Conservation (phyloP, 768 basidiomycete species). For the Pulveroboletus sp. region DNA sequence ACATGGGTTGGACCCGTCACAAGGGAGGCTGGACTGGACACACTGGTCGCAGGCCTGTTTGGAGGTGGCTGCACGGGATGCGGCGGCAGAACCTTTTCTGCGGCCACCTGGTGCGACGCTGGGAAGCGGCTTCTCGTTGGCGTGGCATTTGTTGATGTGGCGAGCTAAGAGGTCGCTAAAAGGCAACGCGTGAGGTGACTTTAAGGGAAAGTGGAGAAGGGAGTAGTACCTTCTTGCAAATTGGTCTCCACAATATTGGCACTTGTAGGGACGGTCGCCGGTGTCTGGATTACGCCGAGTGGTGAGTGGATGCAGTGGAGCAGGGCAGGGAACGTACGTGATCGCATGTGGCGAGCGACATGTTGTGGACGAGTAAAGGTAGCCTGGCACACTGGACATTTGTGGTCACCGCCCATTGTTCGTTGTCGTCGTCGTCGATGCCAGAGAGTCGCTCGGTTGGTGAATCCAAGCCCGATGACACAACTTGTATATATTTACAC, state of each 20-base stretch:
- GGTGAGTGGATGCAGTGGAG: constrained; percentile 8
- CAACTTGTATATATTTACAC: constrained; percentile 38
- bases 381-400: constrained; percentile 83
- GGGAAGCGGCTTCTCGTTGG: constrained; percentile 57
- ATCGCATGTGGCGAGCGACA: constrained; percentile 88
- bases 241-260: constrained; percentile 84
- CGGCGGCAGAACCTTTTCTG: constrained; percentile 65
- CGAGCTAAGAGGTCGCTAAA: constrained; percentile 78
- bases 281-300: constrained; percentile 52
- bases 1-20: constrained; percentile 79
- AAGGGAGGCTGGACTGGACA: constrained; percentile 69
- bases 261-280: constrained; percentile 88
- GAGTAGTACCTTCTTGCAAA: constrained; percentile 72
- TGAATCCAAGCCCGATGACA: constrained; percentile 32
- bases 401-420: constrained; percentile 77
- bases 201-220: constrained; percentile 6
- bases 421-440: constrained; percentile 13
- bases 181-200: constrained; percentile 4
- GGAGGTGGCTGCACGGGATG: constrained; percentile 71
- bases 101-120: constrained; percentile 38
- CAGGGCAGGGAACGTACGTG: constrained; percentile 55
- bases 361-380: constrained; percentile 89
- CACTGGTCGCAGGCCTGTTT: constrained; percentile 88
- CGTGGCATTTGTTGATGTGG: constrained; percentile 87
- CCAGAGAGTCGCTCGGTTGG: constrained; percentile 23